A percentile compares a stretch with the other conserved stretches of the same genome.
Conservation (phyloP, 169 alveolate genomes). For the Ichthyophthirius multifiliis region DNA sequence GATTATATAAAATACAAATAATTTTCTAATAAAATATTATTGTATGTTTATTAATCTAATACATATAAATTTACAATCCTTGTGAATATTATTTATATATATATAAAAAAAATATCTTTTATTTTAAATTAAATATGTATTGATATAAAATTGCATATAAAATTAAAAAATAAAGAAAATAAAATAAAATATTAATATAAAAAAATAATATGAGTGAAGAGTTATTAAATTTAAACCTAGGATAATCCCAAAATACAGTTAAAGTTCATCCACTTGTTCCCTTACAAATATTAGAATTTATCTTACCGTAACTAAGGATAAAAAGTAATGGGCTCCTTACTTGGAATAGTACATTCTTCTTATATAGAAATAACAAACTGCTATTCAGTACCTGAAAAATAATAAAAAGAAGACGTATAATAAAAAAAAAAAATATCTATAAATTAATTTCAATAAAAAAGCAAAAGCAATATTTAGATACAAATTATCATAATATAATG, state of each 20-base stretch:
- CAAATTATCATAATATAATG: slow-evolving; percentile 2
- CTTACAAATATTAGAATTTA: background rate
- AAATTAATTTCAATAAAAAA: background rate
- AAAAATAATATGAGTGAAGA: slow-evolving; percentile 14
- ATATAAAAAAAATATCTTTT: no score
- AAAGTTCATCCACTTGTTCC: slow-evolving; percentile 7
- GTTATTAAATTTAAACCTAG: slow-evolving; percentile 4
- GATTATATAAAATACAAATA: no score
- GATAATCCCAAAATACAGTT: background rate
- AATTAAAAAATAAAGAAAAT: no score
- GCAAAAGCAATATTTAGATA: background rate
- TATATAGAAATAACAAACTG: slow-evolving; percentile 6
- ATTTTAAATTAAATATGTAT: no score
- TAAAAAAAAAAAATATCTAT: background rate
- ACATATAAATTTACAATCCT: no score
- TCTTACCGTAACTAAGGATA: slow-evolving; percentile 4
- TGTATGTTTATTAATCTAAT: no score
- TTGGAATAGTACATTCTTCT: slow-evolving; percentile 1
- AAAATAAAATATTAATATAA: no score
- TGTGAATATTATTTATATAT: no score
- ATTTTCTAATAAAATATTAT: no score
- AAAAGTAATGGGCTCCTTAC: background rate
- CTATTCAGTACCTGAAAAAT: slow-evolving; percentile 3
- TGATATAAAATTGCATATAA: no score
- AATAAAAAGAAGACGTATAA: background rate